Conservation (phyloP, 1,284 basidiomycete species). For the Pseudomicrostroma phylloplanum region DNA sequence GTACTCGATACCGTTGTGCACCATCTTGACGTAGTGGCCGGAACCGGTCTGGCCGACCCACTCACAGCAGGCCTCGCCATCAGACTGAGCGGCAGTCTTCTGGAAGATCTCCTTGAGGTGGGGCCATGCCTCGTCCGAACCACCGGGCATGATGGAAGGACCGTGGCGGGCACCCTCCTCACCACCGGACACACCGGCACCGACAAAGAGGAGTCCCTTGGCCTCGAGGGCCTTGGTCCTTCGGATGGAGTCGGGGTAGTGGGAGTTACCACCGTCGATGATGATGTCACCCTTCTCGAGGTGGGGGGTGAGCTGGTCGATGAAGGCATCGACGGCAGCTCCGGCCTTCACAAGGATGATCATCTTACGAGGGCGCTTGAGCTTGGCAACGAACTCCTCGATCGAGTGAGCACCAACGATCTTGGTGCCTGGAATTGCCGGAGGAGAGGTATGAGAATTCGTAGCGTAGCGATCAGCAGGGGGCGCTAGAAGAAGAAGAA, state of each 20-base stretch:
- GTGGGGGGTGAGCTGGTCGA: constrained; percentile 57
- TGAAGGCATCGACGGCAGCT: constrained; percentile 60
- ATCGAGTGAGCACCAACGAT: constrained; percentile 90
- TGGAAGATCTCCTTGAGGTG: constrained; percentile 98
- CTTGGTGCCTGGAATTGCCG: constrained; percentile 64
- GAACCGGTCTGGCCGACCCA: constrained; percentile 96
- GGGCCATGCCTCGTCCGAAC: constrained; percentile 87
- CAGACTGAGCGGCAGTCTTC: constrained; percentile 88
- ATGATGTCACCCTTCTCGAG: constrained; percentile 76
- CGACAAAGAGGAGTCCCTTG: constrained; percentile 93
- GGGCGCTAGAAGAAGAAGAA: constrained; percentile 46
- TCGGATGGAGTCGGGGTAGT: constrained; percentile 97
- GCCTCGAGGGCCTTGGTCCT: constrained; percentile 85
- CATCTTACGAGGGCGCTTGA: constrained; percentile 66
- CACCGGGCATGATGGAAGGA: constrained; percentile 99
- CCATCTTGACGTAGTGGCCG: constrained; percentile 97
- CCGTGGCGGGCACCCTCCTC: constrained; percentile 98
- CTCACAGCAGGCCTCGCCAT: constrained; percentile 96
- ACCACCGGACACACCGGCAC: constrained; percentile 97
- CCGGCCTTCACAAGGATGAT: constrained; percentile 81
- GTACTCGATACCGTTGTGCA: constrained; percentile 86
- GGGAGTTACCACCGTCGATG: constrained; percentile 99
- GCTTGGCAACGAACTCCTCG: constrained; percentile 66
- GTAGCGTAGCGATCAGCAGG: no score
- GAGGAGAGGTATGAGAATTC: neutral